Evolutionary conservation across 2,329 filamentous ascomycete genomes (phyloP), one percentile per base, ranked within the genome.

Genomic region (Lasiodiplodia hormozganensis): DNA sequence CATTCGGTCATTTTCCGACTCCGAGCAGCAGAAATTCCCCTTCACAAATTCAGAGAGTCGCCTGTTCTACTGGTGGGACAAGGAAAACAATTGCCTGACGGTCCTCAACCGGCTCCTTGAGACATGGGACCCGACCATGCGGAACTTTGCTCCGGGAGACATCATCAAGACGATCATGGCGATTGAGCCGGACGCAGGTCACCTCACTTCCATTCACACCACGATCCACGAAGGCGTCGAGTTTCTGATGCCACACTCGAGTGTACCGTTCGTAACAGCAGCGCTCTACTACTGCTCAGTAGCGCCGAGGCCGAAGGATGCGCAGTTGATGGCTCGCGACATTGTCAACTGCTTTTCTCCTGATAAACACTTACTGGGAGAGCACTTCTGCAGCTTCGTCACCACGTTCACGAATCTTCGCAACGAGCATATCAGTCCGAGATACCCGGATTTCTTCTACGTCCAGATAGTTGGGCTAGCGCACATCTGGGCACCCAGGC

Each of bases 31-130:
- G 49, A 75, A 72, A 21, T 78, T 80, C 43, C 75, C 76, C 2
- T 67, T 80, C 4, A 72, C 74, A n/a, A 25, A 54, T 2, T 31
- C 53, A 5, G 78, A 80, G 68, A 72, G 69, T 12, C 38, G 49
- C 2, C 60, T 73, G n/a, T 51, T 79, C 5, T 60, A 71, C 28
- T 69, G 60, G 10, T 79, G 76, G 76, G 70, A 77, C 49, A 71
- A 74, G 2, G 74, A 76, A 2, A 74, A 76, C 58, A 73, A 71
- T 49, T 75, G 75, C 4, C 72, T 74, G 21, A 74, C 75, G 25
- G 73, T 76, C n/a, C 62, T 80, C 21, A 77, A 80, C 64, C 78
- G 74, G 62, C 75, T 78, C 65, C 68, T 79, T 34, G 78, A 80
- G 65, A 47, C 71, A 5, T 79, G 78, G 43, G 77, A 80, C 66